A percentile compares a stretch with the other conserved stretches of the same genome.
Conservation (phyloP, 129 eudicot genomes). For the Solidago caesia region DNA sequence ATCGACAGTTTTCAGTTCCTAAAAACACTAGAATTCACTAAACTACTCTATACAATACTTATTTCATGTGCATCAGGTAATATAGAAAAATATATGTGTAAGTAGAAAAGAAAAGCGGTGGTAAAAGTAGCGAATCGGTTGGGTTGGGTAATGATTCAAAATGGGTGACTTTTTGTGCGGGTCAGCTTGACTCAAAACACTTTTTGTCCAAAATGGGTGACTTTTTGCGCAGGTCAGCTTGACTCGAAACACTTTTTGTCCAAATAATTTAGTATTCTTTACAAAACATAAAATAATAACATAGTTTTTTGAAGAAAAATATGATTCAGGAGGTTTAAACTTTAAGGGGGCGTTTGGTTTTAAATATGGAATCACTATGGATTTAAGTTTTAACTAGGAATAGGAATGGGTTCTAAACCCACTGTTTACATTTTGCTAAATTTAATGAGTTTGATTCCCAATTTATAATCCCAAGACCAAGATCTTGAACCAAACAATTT, state of each 20-base stretch:
- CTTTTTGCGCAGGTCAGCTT: neutral
- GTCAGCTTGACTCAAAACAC: neutral
- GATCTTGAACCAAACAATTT: too few species aligned
- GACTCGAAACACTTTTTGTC: neutral
- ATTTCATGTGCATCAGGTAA: constrained; percentile 3
- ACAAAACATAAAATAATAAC: neutral
- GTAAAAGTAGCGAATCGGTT: neutral
- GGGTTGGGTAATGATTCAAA: constrained; percentile 10
- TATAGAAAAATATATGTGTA: constrained; percentile 13
- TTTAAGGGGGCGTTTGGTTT: too few species aligned
- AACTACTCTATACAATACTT: neutral
- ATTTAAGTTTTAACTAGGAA: too few species aligned
- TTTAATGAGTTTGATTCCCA: too few species aligned
- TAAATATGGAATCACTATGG: too few species aligned
- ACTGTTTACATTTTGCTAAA: too few species aligned
- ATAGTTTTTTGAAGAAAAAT: neutral
- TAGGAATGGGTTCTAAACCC: too few species aligned
- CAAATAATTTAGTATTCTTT: too few species aligned
- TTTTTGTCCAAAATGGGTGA: neutral
- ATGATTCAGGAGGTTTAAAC: neutral
- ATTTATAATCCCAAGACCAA: too few species aligned
- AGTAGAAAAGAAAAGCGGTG: neutral
- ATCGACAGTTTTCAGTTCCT: constrained; percentile 14
- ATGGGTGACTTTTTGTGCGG: neutral
- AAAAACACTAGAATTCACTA: neutral